Conservation (phyloP, 2,329 filamentous ascomycete genomes). For the Reticulascus tulasneorum region DNA sequence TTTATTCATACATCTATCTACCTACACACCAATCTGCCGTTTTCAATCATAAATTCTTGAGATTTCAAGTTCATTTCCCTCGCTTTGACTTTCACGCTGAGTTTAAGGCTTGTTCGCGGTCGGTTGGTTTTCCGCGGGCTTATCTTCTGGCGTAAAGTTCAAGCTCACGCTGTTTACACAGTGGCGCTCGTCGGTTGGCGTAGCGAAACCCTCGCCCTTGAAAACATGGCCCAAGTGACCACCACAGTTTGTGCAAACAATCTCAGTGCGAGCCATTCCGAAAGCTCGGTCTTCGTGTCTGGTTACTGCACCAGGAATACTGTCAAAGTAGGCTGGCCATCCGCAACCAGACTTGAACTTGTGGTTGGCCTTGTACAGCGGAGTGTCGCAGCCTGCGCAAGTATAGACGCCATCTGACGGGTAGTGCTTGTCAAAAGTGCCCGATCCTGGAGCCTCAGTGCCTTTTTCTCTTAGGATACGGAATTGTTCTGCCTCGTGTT, state of each 20-base stretch:
- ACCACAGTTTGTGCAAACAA: slow-evolving; percentile 90
- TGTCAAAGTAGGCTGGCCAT: slow-evolving; percentile 98
- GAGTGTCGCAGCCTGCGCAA: slow-evolving; percentile 81
- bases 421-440: slow-evolving; percentile 84
- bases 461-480: slow-evolving; percentile 87
- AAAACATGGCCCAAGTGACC: slow-evolving; percentile 90
- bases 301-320: slow-evolving; percentile 83
- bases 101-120: too few relatives aligned
- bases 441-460: slow-evolving; percentile 76
- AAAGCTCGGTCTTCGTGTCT: slow-evolving; percentile 72
- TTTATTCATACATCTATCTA: too few relatives aligned
- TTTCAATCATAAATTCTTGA: too few relatives aligned
- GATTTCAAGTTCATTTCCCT: too few relatives aligned
- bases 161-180: slow-evolving; percentile 93
- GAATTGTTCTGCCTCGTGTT: slow-evolving; percentile 74
- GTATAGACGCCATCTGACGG: slow-evolving; percentile 74
- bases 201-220: slow-evolving; percentile 79
- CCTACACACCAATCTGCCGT: too few relatives aligned
- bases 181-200: slow-evolving; percentile 91
- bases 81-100: too few relatives aligned
- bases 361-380: slow-evolving; percentile 87
- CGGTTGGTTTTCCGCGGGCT: too few relatives aligned
- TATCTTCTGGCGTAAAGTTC: slow-evolving; percentile 70
- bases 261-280: slow-evolving; percentile 87
- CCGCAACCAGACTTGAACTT: slow-evolving; percentile 97